A percentile compares a stretch with the other conserved stretches of the same genome.
Evolutionary conservation across 768 basidiomycete species (phyloP).

Genomic region (Filobasidium floriforme): DNA sequence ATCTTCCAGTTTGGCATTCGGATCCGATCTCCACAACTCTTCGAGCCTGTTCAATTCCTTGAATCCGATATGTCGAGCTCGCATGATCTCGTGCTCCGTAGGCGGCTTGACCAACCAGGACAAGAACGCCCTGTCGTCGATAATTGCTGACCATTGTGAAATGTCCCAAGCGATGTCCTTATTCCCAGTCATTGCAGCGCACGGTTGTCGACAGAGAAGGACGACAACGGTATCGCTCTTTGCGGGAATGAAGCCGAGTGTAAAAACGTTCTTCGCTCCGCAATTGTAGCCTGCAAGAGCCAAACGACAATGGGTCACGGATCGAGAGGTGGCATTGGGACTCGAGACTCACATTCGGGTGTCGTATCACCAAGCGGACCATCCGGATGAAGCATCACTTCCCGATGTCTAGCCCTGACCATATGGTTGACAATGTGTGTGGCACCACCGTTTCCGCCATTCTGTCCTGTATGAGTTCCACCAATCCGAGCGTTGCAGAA

Average conservation of each 20-base stretch:
- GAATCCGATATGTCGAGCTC: constrained; percentile 94
- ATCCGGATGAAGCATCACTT: constrained; percentile 92
- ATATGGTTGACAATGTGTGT: constrained; percentile 99
- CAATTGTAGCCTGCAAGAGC: constrained; percentile 65
- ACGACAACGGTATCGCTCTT: constrained; percentile 99
- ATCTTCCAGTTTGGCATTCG: constrained; percentile 87
- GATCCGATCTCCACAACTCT: constrained; percentile 95
- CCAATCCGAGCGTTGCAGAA: constrained; percentile 87
- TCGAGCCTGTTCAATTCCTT: constrained; percentile 95
- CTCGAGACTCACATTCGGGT: constrained; percentile 63
- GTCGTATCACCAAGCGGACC: constrained; percentile 93
- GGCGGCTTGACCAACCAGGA: constrained; percentile 98
- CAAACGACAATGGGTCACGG: neutral
- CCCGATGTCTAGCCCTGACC: constrained; percentile 98
- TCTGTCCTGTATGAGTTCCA: constrained; percentile 11
- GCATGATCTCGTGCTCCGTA: constrained; percentile 87
- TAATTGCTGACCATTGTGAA: constrained; percentile 92
- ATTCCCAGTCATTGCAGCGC: constrained; percentile 75
- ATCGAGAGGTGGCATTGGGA: too few species aligned
- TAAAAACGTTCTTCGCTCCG: constrained; percentile 98
- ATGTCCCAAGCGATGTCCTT: constrained; percentile 99
- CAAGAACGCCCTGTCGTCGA: constrained; percentile 97
- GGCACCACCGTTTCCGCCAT: constrained; percentile 52
- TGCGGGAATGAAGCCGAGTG: constrained; percentile 98
- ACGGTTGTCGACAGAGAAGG: constrained; percentile 92